Conservation (phyloP, 371 early-diverging fungal genomes). For the Mucor sp. region DNA sequence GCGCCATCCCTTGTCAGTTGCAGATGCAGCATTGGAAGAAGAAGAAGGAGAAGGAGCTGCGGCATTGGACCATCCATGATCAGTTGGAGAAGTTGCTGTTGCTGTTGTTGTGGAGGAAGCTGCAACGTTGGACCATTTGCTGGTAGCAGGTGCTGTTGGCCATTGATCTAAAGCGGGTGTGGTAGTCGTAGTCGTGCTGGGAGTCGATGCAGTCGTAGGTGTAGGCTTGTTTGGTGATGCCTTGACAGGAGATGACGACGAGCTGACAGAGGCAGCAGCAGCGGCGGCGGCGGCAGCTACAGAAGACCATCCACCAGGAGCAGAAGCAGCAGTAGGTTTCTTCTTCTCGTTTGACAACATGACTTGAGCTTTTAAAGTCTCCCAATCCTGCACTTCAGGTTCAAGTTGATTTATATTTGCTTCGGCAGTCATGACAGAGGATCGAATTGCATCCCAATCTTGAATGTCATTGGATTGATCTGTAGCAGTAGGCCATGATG, state of each 20-base stretch:
- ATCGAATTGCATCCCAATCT: neutral
- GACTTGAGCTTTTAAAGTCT: slow-evolving; percentile 7
- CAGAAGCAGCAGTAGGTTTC: neutral
- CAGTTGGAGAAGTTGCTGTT: neutral
- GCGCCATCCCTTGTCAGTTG: neutral
- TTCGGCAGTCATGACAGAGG: neutral
- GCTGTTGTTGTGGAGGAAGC: neutral
- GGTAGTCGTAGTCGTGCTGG: neutral
- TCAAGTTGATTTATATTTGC: neutral
- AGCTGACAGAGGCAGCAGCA: neutral
- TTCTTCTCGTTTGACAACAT: neutral
- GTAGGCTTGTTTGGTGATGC: neutral
- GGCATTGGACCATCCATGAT: neutral
- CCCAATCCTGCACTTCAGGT: slow-evolving; percentile 13
- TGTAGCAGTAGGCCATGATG: neutral
- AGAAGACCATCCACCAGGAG: slow-evolving; percentile 5
- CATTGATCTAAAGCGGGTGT: neutral
- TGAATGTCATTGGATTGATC: slow-evolving; percentile 1
- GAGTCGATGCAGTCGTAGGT: too few species aligned
- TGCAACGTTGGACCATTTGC: too few species aligned
- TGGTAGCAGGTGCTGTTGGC: neutral
- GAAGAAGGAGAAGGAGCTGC: too few species aligned
- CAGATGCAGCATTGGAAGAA: neutral
- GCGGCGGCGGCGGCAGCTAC: neutral
- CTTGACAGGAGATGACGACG: neutral